phyloP scores from a whole-genome alignment of 2,329 filamentous ascomycete genomes.

The Colletotrichum sp. region DNA sequence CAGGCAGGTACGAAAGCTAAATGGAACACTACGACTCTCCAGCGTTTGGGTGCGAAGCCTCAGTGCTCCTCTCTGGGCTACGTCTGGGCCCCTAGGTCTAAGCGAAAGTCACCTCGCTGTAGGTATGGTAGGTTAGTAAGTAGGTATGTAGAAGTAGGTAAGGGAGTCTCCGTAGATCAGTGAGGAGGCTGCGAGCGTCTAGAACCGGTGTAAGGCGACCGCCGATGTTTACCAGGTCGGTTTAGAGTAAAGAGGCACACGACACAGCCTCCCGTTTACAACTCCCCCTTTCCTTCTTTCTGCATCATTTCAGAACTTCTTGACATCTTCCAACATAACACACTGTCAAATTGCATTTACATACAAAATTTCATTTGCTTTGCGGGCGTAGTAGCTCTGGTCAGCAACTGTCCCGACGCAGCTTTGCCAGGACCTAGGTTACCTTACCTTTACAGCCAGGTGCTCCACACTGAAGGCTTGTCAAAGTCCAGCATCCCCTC shows the following conservation, averaged over 20 bases:
- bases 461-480: slow-evolving; percentile 10
- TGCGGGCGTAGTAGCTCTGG: not conserved
- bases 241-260: slow-evolving; percentile 6
- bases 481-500: slow-evolving; percentile 16
- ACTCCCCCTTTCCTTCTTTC: not conserved
- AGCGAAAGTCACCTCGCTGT: not conserved
- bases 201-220: slow-evolving; percentile 3
- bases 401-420: not conserved
- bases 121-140: not conserved
- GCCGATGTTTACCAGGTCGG: not conserved
- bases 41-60: not conserved
- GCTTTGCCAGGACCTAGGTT: not conserved
- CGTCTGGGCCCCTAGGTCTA: not conserved
- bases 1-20: slow-evolving; percentile 7
- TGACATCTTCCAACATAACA: not conserved
- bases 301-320: not conserved
- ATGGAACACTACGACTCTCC: not conserved
- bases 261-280: not conserved
- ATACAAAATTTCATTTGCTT: not conserved
- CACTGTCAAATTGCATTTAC: not conserved
- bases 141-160: not conserved
- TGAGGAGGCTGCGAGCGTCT: not conserved
- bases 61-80: not conserved
- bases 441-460: slow-evolving; percentile 3
- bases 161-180: not conserved